Evolutionary conservation across 306 rosid species (phyloP), one percentile per base, ranked within the genome.

Genomic region (Quillaja saponaria): DNA sequence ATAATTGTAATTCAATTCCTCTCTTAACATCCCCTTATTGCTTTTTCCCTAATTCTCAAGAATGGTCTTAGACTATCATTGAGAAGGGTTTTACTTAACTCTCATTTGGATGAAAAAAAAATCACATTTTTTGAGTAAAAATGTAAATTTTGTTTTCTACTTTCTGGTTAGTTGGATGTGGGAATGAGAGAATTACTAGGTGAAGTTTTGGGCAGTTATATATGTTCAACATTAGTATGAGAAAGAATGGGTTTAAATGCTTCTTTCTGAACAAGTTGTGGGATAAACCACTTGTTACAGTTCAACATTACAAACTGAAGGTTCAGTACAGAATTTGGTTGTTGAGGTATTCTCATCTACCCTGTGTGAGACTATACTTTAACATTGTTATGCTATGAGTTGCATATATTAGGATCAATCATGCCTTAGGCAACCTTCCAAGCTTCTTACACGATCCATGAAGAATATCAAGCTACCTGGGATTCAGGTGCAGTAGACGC

Each of bases 231-330:
- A n/a, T 37, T 3, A 63, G 20, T 48, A 18, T 9, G 48, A 63
- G 46, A 62, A 0, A 45, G 50, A 15, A 44, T 0, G 31, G 31
- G 31, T 25, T 25, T 25, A 25, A 25, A 25, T 4, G 4, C 4
- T 25, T 25, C 4, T 25, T 2, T 25, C 1, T 21, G 69, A 35
- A 46, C 58, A 52, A 13, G 71, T 34, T 55, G 17, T 13, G 38
- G 55, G 58, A 25, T n/a, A n/a, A 8, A 0, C 17, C 66, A 11
- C 15, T 72, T 63, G 72, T 53, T 52, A 63, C 54, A 20, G 46
- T 38, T 55, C 52, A 33, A 21, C 58, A 37, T 68, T 49, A 40
- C 13, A 3, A 12, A n/a, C 33, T 69, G 57, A 47, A 33, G 58
- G 51, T 53, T 63, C 45, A 9, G 69, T 42, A 10, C 64, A 45